Percentiles rank a stretch among this genome's conserved stretches.
These are phyloP conservation scores for Aegilops longissima DNA, from an alignment of 176 grass and related monocot species.

Conservation along the genomic window DNA sequence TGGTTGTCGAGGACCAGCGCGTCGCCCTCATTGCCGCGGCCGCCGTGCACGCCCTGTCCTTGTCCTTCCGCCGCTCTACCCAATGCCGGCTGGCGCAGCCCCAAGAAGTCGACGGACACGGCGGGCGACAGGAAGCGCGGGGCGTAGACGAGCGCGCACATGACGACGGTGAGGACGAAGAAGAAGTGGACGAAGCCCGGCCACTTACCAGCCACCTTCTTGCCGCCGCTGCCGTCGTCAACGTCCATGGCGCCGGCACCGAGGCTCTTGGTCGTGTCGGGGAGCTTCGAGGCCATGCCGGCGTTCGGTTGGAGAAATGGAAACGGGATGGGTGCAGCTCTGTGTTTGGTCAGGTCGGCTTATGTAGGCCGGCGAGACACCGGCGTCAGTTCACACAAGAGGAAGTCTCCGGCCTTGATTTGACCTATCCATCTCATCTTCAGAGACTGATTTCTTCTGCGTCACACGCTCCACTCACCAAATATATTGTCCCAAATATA, in stretches of 20 bases:
- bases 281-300: not conserved
- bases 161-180: constrained; percentile 45
- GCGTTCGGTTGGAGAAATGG: not conserved
- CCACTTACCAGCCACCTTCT: not conserved
- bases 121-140: constrained; percentile 22
- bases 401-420: not conserved
- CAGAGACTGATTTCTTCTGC: too few relatives aligned
- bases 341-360: not conserved
- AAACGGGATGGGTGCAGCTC: not conserved
- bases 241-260: not conserved
- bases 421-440: not conserved
- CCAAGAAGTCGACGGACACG: constrained; percentile 1
- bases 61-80: not conserved
- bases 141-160: constrained; percentile 46
- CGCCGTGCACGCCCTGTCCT: not conserved
- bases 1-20: constrained; percentile 35
- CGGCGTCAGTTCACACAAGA: not conserved
- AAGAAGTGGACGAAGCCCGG: constrained; percentile 34
- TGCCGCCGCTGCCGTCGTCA: constrained; percentile 8
- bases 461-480: not conserved
- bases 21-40: not conserved
- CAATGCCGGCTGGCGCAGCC: not conserved
- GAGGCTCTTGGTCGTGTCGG: not conserved
- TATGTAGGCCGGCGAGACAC: not conserved
- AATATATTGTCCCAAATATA: not conserved